These are phyloP conservation scores for Ustilago tritici DNA, from an alignment of 1,284 basidiomycete species.

Conservation along the genomic window DNA sequence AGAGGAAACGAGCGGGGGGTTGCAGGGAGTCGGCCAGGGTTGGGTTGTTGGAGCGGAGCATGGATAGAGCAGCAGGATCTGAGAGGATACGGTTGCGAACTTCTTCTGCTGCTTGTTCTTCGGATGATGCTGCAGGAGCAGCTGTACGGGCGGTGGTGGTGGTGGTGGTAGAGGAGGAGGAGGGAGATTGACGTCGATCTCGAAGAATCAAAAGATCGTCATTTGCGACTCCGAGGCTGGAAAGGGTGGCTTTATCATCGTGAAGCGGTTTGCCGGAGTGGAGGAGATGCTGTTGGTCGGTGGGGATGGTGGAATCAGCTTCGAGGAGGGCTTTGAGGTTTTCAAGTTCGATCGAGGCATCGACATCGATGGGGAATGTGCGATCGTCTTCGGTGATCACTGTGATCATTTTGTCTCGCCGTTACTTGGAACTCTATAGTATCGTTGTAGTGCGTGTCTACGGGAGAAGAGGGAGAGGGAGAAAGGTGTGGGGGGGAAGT, in stretches of 20 bases:
- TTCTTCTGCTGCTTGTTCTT: slow-evolving; percentile 83
- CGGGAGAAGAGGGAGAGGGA: background rate
- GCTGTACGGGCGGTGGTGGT: slow-evolving; percentile 1
- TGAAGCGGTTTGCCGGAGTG: slow-evolving; percentile 42
- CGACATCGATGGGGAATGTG: slow-evolving; percentile 62
- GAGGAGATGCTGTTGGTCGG: slow-evolving; percentile 50
- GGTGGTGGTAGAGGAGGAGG: slow-evolving; percentile 4
- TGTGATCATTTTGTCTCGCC: slow-evolving; percentile 59
- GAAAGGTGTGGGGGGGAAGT: background rate
- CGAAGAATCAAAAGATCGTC: slow-evolving; percentile 60
- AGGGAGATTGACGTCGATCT: slow-evolving; percentile 10
- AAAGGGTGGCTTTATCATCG: slow-evolving; percentile 52
- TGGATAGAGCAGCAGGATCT: slow-evolving; percentile 81
- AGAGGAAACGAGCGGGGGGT: slow-evolving; percentile 25
- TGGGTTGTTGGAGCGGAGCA: slow-evolving; percentile 74
- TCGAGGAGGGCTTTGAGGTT: slow-evolving; percentile 65
- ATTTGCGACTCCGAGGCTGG: slow-evolving; percentile 54
- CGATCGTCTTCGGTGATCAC: slow-evolving; percentile 60
- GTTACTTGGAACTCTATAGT: background rate
- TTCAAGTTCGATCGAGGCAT: slow-evolving; percentile 61
- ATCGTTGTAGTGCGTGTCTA: background rate
- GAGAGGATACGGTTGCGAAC: slow-evolving; percentile 88
- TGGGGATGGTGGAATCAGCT: slow-evolving; percentile 56
- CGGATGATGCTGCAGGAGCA: slow-evolving; percentile 11
- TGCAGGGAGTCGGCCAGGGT: slow-evolving; percentile 38